phyloP scores from a whole-genome alignment of 352 stramenopile genomes.

The Plasmopara muralis region DNA sequence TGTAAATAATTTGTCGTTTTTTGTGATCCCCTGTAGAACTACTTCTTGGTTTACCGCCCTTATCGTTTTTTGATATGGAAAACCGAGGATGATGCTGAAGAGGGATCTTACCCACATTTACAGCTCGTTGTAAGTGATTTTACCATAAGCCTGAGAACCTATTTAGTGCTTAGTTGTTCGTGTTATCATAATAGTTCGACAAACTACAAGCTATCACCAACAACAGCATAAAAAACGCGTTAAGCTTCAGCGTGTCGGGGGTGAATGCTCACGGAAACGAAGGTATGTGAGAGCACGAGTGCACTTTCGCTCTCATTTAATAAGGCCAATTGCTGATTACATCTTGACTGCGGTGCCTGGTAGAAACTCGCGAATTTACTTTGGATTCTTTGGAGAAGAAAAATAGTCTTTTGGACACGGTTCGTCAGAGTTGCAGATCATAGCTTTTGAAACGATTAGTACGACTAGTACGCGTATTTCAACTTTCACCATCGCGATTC shows the following conservation, averaged over 20 bases:
- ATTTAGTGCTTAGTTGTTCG: conserved; percentile 1
- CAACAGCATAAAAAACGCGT: conserved; percentile 55
- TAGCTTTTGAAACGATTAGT: conserved; percentile 5
- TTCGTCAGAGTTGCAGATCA: conserved; percentile 39
- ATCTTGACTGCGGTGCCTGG: conserved; percentile 1
- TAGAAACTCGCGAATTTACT: conserved; percentile 67
- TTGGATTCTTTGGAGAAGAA: conserved; percentile 52
- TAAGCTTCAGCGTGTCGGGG: conserved; percentile 56
- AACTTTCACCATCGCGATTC: too few species aligned
- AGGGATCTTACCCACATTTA: conserved; percentile 35
- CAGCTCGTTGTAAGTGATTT: conserved; percentile 50
- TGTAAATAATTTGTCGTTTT: conserved; percentile 9
- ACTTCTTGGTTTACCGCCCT: conserved; percentile 55
- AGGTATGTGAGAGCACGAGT: conserved; percentile 27
- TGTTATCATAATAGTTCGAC: conserved; percentile 47
- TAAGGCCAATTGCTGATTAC: conserved; percentile 2
- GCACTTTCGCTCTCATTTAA: background rate
- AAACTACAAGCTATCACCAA: conserved; percentile 48
- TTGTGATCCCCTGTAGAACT: conserved; percentile 27
- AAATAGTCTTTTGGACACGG: conserved; percentile 35
- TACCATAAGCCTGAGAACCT: background rate
- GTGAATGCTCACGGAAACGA: conserved; percentile 38
- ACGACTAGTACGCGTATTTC: too few species aligned
- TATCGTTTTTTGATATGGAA: conserved; percentile 83
- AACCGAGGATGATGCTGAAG: conserved; percentile 61